Conservation (phyloP, 1,284 basidiomycete species). For the Sporisorium reilianum region DNA sequence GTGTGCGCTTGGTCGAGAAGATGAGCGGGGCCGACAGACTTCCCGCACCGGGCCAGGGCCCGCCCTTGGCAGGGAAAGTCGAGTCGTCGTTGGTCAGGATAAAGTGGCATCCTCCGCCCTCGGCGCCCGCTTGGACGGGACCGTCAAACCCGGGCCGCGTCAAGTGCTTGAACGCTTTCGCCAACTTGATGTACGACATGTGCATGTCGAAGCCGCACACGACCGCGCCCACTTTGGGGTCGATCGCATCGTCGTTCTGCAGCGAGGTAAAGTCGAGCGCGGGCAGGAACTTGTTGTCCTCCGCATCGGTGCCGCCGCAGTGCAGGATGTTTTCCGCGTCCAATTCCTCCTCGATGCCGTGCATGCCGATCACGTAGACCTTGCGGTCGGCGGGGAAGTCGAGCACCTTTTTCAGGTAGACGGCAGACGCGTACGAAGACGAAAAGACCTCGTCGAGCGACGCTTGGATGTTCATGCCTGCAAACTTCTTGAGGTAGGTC, state of each 20-base stretch:
- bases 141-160: slow-evolving; percentile 60
- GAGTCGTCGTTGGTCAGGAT: slow-evolving; percentile 93
- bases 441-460: slow-evolving; percentile 89
- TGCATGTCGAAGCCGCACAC: slow-evolving; percentile 78
- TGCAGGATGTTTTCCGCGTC: slow-evolving; percentile 82
- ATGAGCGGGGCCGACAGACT: slow-evolving; percentile 84
- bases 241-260: slow-evolving; percentile 71
- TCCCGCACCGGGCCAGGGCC: slow-evolving; percentile 84
- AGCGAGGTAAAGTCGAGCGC: slow-evolving; percentile 80
- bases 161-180: slow-evolving; percentile 92
- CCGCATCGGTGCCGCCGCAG: slow-evolving; percentile 87
- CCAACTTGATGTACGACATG: slow-evolving; percentile 83
- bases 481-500: slow-evolving; percentile 90
- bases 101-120: slow-evolving; percentile 84
- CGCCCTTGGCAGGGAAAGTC: slow-evolving; percentile 84
- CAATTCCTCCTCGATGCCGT: slow-evolving; percentile 92
- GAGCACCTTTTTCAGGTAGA: slow-evolving; percentile 89
- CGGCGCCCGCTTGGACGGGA: slow-evolving; percentile 69
- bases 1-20: slow-evolving; percentile 77
- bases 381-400: slow-evolving; percentile 90
- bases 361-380: slow-evolving; percentile 94
- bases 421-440: slow-evolving; percentile 91
- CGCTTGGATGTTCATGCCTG: slow-evolving; percentile 85
- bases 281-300: slow-evolving; percentile 80
- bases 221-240: slow-evolving; percentile 87